Conservation (phyloP, 2,329 filamentous ascomycete genomes). For the Elsinoe batatas region DNA sequence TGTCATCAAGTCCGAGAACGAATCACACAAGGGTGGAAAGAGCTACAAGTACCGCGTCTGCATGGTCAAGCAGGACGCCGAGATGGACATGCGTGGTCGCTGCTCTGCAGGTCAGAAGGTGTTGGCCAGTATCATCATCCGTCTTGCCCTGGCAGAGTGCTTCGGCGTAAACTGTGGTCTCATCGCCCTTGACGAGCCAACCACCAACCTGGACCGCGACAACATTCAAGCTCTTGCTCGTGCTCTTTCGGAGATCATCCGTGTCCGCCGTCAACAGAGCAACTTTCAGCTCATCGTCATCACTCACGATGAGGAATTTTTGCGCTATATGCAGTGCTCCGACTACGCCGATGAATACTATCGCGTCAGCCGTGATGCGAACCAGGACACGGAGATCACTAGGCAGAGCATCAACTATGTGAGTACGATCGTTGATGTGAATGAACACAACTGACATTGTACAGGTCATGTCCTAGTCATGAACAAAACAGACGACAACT, state of each 20-base stretch:
- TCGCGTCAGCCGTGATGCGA: conserved; percentile 69
- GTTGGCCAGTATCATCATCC: conserved; percentile 93
- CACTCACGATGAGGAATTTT: conserved; percentile 94
- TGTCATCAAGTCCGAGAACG: conserved; percentile 83
- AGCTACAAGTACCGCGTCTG: conserved; percentile 94
- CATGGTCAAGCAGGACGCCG: conserved; percentile 94
- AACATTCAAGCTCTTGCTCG: conserved; percentile 86
- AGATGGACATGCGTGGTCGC: conserved; percentile 98
- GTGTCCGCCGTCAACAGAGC: conserved; percentile 67
- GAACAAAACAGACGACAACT: background rate
- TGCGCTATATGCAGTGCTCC: conserved; percentile 83
- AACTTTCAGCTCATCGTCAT: conserved; percentile 99
- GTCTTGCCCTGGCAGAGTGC: conserved; percentile 87
- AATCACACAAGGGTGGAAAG: conserved; percentile 62
- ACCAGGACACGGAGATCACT: conserved; percentile 80
- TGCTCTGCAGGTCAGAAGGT: conserved; percentile 97
- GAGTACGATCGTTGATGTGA: background rate
- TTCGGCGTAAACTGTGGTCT: conserved; percentile 94
- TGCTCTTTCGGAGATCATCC: conserved; percentile 79
- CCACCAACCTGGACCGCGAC: conserved; percentile 89
- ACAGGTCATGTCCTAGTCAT: conserved; percentile 11
- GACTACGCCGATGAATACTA: conserved; percentile 93
- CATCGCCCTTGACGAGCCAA: conserved; percentile 94
- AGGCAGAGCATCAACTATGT: conserved; percentile 41
- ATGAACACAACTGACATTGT: background rate